Evolutionary conservation across 768 basidiomycete species (phyloP).

Genomic region (Tubosaeta brunneosetosa): DNA sequence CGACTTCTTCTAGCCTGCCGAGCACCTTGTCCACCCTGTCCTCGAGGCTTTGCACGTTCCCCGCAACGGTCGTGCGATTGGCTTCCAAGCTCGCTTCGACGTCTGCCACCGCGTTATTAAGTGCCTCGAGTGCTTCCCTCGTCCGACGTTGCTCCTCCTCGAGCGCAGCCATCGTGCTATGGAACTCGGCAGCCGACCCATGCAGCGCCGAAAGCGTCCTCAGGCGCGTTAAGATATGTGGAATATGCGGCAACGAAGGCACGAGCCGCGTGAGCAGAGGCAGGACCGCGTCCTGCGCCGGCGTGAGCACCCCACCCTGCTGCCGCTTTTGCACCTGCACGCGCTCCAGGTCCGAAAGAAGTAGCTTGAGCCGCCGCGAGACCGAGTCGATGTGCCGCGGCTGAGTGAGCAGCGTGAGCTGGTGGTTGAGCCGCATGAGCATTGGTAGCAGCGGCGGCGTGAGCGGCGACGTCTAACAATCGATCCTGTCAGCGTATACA

Average conservation of each 20-base stretch:
- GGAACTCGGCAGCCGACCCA: conserved; percentile 74
- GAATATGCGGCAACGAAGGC: conserved; percentile 74
- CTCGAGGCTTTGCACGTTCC: conserved; percentile 72
- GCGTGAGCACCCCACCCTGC: conserved; percentile 20
- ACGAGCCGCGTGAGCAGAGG: conserved; percentile 67
- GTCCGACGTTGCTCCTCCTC: conserved; percentile 70
- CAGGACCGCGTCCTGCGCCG: conserved; percentile 55
- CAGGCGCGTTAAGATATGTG: conserved; percentile 85
- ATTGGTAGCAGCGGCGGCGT: conserved; percentile 80
- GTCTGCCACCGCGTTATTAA: conserved; percentile 60
- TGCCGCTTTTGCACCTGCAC: conserved; percentile 33
- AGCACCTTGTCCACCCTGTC: conserved; percentile 47
- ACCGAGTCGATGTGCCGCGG: conserved; percentile 95
- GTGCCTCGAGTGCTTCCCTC: conserved; percentile 58
- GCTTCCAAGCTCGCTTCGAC: conserved; percentile 75
- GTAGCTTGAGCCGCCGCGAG: conserved; percentile 86
- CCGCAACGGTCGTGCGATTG: conserved; percentile 65
- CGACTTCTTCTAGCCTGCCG: conserved; percentile 37
- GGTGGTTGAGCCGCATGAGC: conserved; percentile 76
- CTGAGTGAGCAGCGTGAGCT: conserved; percentile 85
- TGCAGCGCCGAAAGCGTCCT: conserved; percentile 82
- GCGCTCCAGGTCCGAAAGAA: conserved; percentile 90
- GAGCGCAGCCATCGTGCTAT: conserved; percentile 56
- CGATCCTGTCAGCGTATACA: conserved; percentile 4
- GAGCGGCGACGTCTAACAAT: conserved; percentile 58